Conservation (phyloP, 225 moss, liverwort and hornwort genomes). For the Physcomitrellopsis africana region DNA sequence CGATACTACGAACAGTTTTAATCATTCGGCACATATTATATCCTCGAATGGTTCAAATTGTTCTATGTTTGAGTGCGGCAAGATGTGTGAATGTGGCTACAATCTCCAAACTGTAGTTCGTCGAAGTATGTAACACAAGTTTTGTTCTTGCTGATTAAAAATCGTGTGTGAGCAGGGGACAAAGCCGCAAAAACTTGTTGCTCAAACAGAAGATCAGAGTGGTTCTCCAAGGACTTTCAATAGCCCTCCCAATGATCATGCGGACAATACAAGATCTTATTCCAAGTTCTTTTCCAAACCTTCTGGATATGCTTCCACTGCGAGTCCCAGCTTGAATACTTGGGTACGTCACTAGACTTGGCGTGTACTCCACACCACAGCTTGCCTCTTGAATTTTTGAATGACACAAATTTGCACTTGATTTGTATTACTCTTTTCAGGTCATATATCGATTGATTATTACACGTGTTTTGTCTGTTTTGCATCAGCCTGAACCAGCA, state of each 20-base stretch:
- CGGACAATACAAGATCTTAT: constrained; percentile 17
- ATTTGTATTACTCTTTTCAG: neutral
- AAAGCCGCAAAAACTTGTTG: constrained; percentile 10
- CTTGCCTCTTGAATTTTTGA: neutral
- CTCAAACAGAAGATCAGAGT: constrained; percentile 14
- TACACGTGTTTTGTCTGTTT: constrained; percentile 6
- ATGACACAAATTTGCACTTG: neutral
- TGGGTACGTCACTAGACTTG: too few relatives aligned
- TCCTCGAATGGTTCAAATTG: neutral
- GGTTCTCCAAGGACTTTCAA: constrained; percentile 4
- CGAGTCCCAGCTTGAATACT: too few relatives aligned
- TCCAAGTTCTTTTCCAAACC: neutral
- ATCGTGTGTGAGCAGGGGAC: constrained; percentile 21
- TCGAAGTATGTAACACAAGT: constrained; percentile 2
- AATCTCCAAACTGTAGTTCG: neutral
- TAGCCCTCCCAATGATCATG: constrained; percentile 13
- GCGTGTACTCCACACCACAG: neutral
- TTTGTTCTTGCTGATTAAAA: neutral
- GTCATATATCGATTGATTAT: neutral
- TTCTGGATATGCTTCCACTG: constrained; percentile 12
- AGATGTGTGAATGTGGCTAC: neutral
- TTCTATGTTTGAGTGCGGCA: too few relatives aligned
- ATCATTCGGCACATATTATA: neutral
- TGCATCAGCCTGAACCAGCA: constrained; percentile 30
- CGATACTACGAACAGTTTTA: neutral